Evolutionary conservation across 495 filamentous ascomycete species (phyloP).

Genomic region (Penicillium parvum): DNA sequence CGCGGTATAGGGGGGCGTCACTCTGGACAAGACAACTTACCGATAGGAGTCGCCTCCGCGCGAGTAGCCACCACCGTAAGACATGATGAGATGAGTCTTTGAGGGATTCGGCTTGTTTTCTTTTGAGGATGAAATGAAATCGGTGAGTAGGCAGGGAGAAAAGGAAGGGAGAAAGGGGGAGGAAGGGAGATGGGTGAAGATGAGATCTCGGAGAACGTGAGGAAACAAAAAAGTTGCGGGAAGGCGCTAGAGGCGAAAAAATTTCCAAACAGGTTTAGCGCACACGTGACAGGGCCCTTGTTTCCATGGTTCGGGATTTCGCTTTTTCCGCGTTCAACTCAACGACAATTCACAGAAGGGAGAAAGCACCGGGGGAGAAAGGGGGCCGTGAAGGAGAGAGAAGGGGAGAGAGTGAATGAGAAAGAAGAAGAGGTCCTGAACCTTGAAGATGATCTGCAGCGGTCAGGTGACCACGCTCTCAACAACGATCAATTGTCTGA

Average conservation of each 20-base stretch:
- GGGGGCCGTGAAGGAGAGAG: no score
- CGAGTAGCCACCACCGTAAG: slow-evolving; percentile 67
- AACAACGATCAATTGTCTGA: no score
- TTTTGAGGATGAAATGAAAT: not conserved
- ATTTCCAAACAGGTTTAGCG: slow-evolving; percentile 15
- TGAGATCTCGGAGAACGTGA: slow-evolving; percentile 9
- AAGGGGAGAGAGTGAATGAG: no score
- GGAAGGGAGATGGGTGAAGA: slow-evolving; percentile 13
- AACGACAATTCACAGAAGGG: slow-evolving; percentile 1
- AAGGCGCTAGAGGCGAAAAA: slow-evolving; percentile 24
- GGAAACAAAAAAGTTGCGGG: slow-evolving; percentile 25
- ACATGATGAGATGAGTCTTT: slow-evolving; percentile 50
- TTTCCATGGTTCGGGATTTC: no score
- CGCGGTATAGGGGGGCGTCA: not conserved
- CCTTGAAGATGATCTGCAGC: no score
- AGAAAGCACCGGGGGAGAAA: no score
- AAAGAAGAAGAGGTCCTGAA: no score
- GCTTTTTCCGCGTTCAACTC: slow-evolving; percentile 1
- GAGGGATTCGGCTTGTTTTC: slow-evolving; percentile 15
- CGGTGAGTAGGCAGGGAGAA: slow-evolving; percentile 15
- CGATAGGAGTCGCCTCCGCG: slow-evolving; percentile 45
- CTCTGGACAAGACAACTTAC: slow-evolving; percentile 26
- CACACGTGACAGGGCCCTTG: no score
- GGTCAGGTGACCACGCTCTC: no score
- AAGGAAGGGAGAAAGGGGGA: slow-evolving; percentile 23